Evolutionary conservation across 106 monocot species (phyloP).

Genomic region (Dioscorea alata): DNA sequence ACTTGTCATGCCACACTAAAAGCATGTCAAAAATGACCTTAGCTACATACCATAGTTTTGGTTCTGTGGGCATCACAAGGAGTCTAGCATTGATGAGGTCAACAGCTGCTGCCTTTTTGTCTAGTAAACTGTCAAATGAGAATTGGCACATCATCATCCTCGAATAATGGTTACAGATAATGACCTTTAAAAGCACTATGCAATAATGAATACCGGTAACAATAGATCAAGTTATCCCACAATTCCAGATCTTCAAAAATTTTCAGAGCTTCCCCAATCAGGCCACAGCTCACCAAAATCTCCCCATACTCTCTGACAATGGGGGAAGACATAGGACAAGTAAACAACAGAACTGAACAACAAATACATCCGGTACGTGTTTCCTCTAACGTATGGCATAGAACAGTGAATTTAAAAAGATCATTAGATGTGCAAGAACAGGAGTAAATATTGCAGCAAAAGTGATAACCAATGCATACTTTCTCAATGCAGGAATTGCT

Average conservation of each 20-base stretch:
- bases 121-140: slow-evolving; percentile 53
- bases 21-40: no score
- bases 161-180: neutral
- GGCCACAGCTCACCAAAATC: slow-evolving; percentile 64
- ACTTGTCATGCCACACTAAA: no score
- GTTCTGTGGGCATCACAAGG: slow-evolving; percentile 56
- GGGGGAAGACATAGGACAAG: neutral
- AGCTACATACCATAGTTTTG: slow-evolving; percentile 76
- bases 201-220: slow-evolving; percentile 56
- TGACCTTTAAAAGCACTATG: no score
- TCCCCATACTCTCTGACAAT: slow-evolving; percentile 77
- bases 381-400: no score
- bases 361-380: neutral
- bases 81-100: slow-evolving; percentile 78
- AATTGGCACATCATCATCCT: neutral
- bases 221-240: slow-evolving; percentile 90
- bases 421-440: neutral
- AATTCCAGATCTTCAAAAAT: slow-evolving; percentile 97
- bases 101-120: slow-evolving; percentile 82
- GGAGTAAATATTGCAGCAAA: neutral
- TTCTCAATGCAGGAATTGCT: slow-evolving; percentile 70
- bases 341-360: neutral
- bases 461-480: slow-evolving; percentile 34
- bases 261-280: slow-evolving; percentile 79
- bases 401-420: neutral